A percentile compares a stretch with the other conserved stretches of the same genome.
Conservation (phyloP, 441 rosid genomes). For the Metrosideros polymorpha region DNA sequence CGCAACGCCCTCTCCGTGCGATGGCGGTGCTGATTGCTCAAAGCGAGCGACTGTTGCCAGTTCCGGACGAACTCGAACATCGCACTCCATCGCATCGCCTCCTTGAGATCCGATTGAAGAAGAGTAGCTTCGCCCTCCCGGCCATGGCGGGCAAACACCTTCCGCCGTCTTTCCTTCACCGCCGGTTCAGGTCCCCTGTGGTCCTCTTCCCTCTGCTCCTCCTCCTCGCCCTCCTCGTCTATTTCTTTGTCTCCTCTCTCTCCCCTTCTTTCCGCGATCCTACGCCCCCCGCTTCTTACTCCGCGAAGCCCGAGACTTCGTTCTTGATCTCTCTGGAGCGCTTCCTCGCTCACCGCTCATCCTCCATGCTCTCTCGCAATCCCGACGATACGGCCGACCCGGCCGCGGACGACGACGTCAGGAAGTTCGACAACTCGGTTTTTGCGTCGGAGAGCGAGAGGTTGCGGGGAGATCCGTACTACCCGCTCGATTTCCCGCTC, state of each 20-base stretch:
- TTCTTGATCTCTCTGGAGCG: slow-evolving; percentile 56
- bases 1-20: not conserved
- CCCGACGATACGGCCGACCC: slow-evolving; percentile 29
- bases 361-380: slow-evolving; percentile 7
- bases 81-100: not conserved
- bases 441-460: slow-evolving; percentile 33
- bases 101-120: not conserved
- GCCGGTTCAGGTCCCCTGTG: slow-evolving; percentile 35
- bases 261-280: not conserved
- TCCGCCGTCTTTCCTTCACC: not conserved
- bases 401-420: slow-evolving; percentile 9
- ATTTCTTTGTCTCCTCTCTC: slow-evolving; percentile 14
- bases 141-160: not conserved
- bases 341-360: slow-evolving; percentile 27
- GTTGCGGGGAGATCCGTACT: slow-evolving; percentile 30
- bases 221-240: slow-evolving; percentile 22
- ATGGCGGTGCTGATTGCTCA: not conserved
- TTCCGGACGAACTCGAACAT: not conserved
- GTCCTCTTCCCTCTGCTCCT: slow-evolving; percentile 24
- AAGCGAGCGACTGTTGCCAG: not conserved
- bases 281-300: not conserved
- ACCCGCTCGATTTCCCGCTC: slow-evolving; percentile 46
- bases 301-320: slow-evolving; percentile 41
- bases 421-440: slow-evolving; percentile 33
- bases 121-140: not conserved